Percentiles rank a stretch among this genome's conserved stretches.
phyloP scores from a whole-genome alignment of 73 alveolate genomes.

The Durusdinium trenchii region DNA sequence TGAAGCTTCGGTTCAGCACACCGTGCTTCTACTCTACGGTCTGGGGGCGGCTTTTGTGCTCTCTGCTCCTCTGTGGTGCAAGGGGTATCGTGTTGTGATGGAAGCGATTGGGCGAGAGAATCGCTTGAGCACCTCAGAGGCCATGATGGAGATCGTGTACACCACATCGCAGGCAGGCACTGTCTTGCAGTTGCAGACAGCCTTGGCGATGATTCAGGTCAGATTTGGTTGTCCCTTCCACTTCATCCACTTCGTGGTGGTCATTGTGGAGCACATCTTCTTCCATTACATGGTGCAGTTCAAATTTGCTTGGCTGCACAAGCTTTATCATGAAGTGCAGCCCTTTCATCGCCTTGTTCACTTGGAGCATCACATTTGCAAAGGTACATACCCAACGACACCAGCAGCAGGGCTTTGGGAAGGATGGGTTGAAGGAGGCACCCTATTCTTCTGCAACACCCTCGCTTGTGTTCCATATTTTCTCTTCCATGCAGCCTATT shows the following conservation, averaged over 20 bases:
- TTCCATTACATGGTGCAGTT: slow-evolving; percentile 59
- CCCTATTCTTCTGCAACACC: slow-evolving; percentile 64
- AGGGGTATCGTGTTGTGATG: slow-evolving; percentile 25
- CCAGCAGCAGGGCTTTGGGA: slow-evolving; percentile 89
- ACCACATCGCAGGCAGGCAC: slow-evolving; percentile 52
- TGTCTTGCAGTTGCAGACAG: slow-evolving; percentile 48
- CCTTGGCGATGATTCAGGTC: slow-evolving; percentile 37
- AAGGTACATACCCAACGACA: slow-evolving; percentile 52
- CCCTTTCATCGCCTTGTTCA: slow-evolving; percentile 57
- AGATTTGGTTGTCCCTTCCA: slow-evolving; percentile 35
- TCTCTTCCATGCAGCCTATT: neutral
- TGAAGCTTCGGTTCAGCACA: slow-evolving; percentile 8
- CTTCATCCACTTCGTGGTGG: slow-evolving; percentile 46
- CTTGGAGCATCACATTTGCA: slow-evolving; percentile 78
- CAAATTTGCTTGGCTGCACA: slow-evolving; percentile 78
- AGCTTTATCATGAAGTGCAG: slow-evolving; percentile 49
- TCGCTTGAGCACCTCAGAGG: slow-evolving; percentile 23
- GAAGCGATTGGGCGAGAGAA: slow-evolving; percentile 12
- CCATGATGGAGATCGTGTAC: slow-evolving; percentile 76
- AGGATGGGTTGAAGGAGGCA: slow-evolving; percentile 66
- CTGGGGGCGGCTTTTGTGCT: neutral
- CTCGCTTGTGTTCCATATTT: slow-evolving; percentile 48
- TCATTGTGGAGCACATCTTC: slow-evolving; percentile 37
- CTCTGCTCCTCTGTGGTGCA: slow-evolving; percentile 30
- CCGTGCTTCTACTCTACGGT: slow-evolving; percentile 15